Conservation (phyloP, 148 eudicot genomes). For the Rhododendron mucronatum region DNA sequence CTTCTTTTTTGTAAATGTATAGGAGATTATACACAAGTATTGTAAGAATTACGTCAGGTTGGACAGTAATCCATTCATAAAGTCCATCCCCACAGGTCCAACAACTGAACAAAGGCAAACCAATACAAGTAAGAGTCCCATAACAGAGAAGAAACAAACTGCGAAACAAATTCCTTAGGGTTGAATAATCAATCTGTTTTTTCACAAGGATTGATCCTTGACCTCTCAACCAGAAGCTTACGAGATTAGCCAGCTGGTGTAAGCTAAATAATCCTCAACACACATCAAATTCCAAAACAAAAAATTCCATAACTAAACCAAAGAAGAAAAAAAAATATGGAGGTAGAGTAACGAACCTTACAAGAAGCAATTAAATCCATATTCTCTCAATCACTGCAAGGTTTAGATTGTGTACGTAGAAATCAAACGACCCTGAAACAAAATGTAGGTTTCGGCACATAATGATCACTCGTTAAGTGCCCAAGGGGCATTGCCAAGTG, state of each 20-base stretch:
- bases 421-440: not conserved
- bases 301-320: not conserved
- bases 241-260: not conserved
- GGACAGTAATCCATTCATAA: not conserved
- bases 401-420: not conserved
- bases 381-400: not conserved
- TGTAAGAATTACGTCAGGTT: not conserved
- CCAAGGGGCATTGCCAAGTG: too few relatives aligned
- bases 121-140: not conserved
- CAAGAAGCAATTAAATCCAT: constrained; percentile 5
- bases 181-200: not conserved
- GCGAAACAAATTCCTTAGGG: not conserved
- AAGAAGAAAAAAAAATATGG: not conserved
- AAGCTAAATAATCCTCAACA: not conserved
- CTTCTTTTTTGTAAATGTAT: not conserved
- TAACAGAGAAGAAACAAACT: not conserved
- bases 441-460: not conserved
- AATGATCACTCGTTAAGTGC: not conserved
- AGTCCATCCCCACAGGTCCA: not conserved
- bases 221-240: not conserved
- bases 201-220: not conserved
- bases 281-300: not conserved
- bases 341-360: not conserved
- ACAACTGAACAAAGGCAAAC: not conserved
- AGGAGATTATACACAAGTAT: not conserved